A percentile compares a stretch with the other conserved stretches of the same genome.
phyloP scores from a whole-genome alignment of 1,284 basidiomycete species.

The Cutaneotrichosporon sp. region DNA sequence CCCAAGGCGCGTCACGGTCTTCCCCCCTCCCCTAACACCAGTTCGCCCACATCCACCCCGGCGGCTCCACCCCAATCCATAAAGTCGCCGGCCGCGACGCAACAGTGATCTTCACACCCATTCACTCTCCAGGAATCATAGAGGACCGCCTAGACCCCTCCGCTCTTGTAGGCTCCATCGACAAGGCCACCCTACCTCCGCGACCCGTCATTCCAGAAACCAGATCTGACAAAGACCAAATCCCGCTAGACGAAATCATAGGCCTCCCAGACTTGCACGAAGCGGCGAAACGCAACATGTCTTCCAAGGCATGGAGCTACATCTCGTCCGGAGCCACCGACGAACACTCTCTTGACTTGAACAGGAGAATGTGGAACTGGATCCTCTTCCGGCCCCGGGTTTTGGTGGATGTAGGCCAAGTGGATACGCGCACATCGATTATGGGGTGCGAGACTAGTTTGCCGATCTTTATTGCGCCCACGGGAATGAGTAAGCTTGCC shows the following conservation, averaged over 20 bases:
- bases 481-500: constrained; percentile 53
- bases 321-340: constrained; percentile 52
- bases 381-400: constrained; percentile 52
- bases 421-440: constrained; percentile 47
- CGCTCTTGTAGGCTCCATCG: constrained; percentile 33
- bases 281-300: constrained; percentile 44
- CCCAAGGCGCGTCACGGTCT: not conserved
- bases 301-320: constrained; percentile 52
- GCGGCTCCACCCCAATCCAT: constrained; percentile 43
- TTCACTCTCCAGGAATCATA: constrained; percentile 51
- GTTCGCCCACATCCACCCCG: constrained; percentile 50
- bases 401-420: constrained; percentile 45
- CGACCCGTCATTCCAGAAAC: constrained; percentile 15
- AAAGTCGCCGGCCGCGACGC: constrained; percentile 50
- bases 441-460: constrained; percentile 44
- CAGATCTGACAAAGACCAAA: constrained; percentile 27
- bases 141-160: constrained; percentile 43
- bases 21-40: constrained; percentile 12
- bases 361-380: constrained; percentile 46
- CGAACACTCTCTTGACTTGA: constrained; percentile 46
- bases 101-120: constrained; percentile 43
- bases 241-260: constrained; percentile 47
- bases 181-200: constrained; percentile 36
- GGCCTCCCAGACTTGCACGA: constrained; percentile 52
- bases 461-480: constrained; percentile 52